Conservation (phyloP, 1,284 basidiomycete genomes). For the Ganoderma lucidum region DNA sequence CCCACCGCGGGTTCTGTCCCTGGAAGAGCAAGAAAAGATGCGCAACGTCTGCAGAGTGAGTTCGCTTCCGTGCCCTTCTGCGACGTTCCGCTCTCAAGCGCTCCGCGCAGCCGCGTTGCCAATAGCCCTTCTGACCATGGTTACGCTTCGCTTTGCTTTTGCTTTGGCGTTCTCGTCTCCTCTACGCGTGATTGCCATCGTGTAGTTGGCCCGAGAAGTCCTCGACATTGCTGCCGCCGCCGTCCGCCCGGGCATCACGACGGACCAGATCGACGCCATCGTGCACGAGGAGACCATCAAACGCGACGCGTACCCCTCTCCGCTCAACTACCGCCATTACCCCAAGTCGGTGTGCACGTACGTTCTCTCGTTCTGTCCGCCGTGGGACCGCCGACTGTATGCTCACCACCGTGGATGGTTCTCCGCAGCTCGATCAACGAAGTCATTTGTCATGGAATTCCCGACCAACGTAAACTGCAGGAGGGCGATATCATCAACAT, state of each 20-base stretch:
- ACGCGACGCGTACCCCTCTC: conserved; percentile 92
- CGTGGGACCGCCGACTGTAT: neutral
- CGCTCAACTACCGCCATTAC: conserved; percentile 92
- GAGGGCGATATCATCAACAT: conserved; percentile 96
- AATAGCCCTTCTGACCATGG: conserved; percentile 31
- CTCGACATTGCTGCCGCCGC: conserved; percentile 90
- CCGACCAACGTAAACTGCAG: conserved; percentile 84
- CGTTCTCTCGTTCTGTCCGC: conserved; percentile 42
- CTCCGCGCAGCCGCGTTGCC: conserved; percentile 20
- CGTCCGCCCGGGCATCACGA: conserved; percentile 91
- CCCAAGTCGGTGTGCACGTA: conserved; percentile 98
- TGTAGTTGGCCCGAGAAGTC: conserved; percentile 88
- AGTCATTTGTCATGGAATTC: conserved; percentile 97
- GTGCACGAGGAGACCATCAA: conserved; percentile 96
- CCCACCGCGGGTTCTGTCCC: conserved; percentile 68
- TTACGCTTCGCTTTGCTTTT: conserved; percentile 13
- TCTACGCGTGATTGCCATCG: conserved; percentile 16
- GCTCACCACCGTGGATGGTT: conserved; percentile 2
- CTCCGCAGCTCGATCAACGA: conserved; percentile 87
- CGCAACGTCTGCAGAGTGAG: conserved; percentile 77
- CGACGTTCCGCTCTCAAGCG: conserved; percentile 35
- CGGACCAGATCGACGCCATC: conserved; percentile 94
- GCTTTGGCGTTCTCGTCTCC: conserved; percentile 6
- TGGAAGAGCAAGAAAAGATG: conserved; percentile 83
- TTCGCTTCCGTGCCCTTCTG: conserved; percentile 29